Base-by-base conservation (phyloP, 345 rosid genomes). In the Gossypium mustelinum region DNA sequence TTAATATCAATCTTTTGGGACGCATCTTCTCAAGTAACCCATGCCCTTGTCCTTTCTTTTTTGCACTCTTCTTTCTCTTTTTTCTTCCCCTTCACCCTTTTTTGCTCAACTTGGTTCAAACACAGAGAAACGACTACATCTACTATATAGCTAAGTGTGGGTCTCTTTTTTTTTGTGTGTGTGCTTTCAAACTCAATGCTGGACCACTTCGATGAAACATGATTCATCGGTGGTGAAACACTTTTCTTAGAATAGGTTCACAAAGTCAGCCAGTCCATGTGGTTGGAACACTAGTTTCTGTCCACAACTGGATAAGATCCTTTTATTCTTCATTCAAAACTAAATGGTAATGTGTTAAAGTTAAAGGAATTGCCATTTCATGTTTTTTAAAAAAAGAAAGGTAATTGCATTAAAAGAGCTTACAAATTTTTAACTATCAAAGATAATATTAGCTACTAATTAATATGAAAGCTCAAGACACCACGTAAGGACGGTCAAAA, bases 1-100 rank as follows among this genome's bases (percentile, higher is more conserved):
- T 41, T 72, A 41, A 12, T 72, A 56, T 34, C 54, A 11, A n/a
- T 29, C 67, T 29, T 41, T 78, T 52, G 29, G 75, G 63, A 68
- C 81, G n/a, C 74, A 57, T 55, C 74, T 68, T 75, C 44, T 67
- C 50, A n/a, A 51, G 0, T 27, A 56, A 41, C 64, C 34, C 62
- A 55, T 55, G 50, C 60, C 24, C 9, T 50, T 50, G 58, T 27
- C 59, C 13, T 17, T 51, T 52, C n/a, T 50, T 68, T 16, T 4
- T 7, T 7, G 29, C 60, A 20, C 27, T 56, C 12, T 60, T n/a
- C 68, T 41, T 18, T 41, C 12, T 41, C 9, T 1, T 34, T 25
- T 6, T 27, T 27, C 44, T 41, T 64, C 25, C 22, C 71, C 12
- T 22, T 11, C 1, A 1, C 7, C 41, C 41, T 34, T 34, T 11